A percentile compares a stretch with the other conserved stretches of the same genome.
Conservation (phyloP, 2,329 filamentous ascomycete species). For the Acephala macrosclerotiorum region DNA sequence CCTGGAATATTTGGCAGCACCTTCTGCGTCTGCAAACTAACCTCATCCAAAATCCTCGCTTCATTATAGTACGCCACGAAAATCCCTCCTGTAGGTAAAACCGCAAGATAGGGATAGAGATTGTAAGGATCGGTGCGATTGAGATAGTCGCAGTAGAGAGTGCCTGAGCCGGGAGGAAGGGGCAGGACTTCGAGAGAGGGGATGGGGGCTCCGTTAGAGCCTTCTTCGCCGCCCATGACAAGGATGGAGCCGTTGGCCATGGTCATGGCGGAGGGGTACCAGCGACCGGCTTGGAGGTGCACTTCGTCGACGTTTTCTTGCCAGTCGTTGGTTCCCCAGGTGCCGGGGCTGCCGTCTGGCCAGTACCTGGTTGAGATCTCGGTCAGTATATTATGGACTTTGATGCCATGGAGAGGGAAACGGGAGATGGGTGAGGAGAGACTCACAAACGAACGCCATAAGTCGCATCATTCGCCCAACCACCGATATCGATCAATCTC, state of each 20-base stretch:
- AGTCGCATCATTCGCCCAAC: constrained; percentile 70
- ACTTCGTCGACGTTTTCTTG: constrained; percentile 64
- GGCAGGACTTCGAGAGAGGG: constrained; percentile 72
- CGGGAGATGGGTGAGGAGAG: too few species aligned
- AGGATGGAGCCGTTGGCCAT: constrained; percentile 72
- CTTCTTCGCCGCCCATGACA: constrained; percentile 67
- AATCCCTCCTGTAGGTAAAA: constrained; percentile 69
- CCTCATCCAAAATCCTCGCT: constrained; percentile 67
- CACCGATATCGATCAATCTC: constrained; percentile 69
- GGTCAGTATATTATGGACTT: too few species aligned
- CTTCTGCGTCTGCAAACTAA: constrained; percentile 62
- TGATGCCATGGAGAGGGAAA: too few species aligned
- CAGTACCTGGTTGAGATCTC: too few species aligned
- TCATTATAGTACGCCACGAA: constrained; percentile 73
- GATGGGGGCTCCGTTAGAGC: constrained; percentile 66
- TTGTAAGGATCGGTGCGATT: constrained; percentile 70
- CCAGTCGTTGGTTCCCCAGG: constrained; percentile 67
- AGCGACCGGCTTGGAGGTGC: constrained; percentile 63
- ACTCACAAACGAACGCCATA: constrained; percentile 58
- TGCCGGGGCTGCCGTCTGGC: constrained; percentile 65
- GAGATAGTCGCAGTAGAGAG: constrained; percentile 66
- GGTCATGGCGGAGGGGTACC: constrained; percentile 69
- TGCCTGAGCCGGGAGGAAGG: constrained; percentile 53
- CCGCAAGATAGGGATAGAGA: constrained; percentile 69
- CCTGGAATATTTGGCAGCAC: constrained; percentile 68